These are phyloP conservation scores for Excoecaria agallocha DNA, from an alignment of 345 rosid species.

Conservation along the genomic window DNA sequence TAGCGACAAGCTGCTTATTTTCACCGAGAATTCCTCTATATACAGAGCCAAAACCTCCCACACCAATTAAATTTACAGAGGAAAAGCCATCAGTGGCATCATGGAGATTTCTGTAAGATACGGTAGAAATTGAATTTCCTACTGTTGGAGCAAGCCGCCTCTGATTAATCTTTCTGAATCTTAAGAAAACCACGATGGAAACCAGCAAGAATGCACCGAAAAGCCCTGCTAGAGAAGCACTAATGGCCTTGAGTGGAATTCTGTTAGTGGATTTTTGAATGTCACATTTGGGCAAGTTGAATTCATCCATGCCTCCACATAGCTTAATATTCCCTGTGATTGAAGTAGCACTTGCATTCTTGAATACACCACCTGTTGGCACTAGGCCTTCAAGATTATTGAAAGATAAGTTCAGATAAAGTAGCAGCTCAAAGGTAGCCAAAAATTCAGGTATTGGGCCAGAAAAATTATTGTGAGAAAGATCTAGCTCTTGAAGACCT, in stretches of 20 bases:
- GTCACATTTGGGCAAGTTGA: not conserved
- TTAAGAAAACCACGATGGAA: not conserved
- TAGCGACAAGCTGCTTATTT: not conserved
- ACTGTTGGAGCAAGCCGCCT: not conserved
- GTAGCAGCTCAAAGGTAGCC: not conserved
- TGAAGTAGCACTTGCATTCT: not conserved
- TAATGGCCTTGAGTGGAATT: not conserved
- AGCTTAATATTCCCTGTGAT: not conserved
- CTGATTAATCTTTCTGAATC: not conserved
- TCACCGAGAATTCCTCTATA: conserved; percentile 2
- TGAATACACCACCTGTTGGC: not conserved
- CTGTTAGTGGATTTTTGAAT: not conserved
- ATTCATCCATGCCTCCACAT: not conserved
- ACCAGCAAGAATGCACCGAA: not conserved
- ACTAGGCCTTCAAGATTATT: not conserved
- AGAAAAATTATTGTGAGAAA: not conserved
- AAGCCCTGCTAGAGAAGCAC: not conserved
- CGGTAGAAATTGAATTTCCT: not conserved
- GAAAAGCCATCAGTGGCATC: not conserved
- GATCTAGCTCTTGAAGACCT: not conserved
- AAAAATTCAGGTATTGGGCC: not conserved
- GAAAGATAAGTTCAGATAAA: not conserved
- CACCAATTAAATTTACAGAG: not conserved
- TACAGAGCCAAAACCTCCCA: not conserved
- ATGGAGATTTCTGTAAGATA: not conserved